A percentile compares a stretch with the other conserved stretches of the same genome.
Evolutionary conservation across 225 moss, liverwort and hornwort species (phyloP).

Genomic region (Rhytidiadelphus loreus): DNA sequence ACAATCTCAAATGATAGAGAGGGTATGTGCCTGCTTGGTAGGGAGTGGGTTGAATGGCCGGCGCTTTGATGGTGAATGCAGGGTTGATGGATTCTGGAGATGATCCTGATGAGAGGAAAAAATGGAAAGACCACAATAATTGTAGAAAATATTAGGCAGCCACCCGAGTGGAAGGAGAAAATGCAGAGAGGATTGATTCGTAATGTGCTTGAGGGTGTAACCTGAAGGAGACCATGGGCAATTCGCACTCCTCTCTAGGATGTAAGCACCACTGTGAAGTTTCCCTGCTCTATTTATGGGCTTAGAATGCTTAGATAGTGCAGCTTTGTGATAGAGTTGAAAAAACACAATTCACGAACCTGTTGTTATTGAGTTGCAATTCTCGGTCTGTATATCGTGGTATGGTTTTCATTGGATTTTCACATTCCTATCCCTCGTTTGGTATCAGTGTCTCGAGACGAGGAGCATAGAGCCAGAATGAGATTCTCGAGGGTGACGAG

Average conservation of each 20-base stretch:
- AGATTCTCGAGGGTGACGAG: slow-evolving; percentile 53
- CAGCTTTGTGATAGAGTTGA: background rate
- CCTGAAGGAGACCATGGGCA: slow-evolving; percentile 27
- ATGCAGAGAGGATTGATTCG: slow-evolving; percentile 1
- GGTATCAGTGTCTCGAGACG: slow-evolving; percentile 39
- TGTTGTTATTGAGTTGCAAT: background rate
- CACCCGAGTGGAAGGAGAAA: background rate
- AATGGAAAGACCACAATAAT: background rate
- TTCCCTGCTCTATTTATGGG: too few species aligned
- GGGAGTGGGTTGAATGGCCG: background rate
- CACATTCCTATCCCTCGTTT: background rate
- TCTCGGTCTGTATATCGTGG: background rate
- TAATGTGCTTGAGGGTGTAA: slow-evolving; percentile 19
- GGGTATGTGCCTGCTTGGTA: background rate
- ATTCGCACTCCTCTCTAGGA: slow-evolving; percentile 8
- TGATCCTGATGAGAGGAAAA: slow-evolving; percentile 12
- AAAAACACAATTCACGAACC: background rate
- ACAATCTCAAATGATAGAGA: background rate
- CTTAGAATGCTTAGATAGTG: background rate
- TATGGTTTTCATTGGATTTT: background rate
- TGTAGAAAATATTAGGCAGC: background rate
- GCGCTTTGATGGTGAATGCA: background rate
- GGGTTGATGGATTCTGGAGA: slow-evolving; percentile 8
- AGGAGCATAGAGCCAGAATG: slow-evolving; percentile 41
- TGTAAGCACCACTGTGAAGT: background rate